A percentile compares a stretch with the other conserved stretches of the same genome.
phyloP scores from a whole-genome alignment of 257 asterid species.

The Forsythia suspensa region DNA sequence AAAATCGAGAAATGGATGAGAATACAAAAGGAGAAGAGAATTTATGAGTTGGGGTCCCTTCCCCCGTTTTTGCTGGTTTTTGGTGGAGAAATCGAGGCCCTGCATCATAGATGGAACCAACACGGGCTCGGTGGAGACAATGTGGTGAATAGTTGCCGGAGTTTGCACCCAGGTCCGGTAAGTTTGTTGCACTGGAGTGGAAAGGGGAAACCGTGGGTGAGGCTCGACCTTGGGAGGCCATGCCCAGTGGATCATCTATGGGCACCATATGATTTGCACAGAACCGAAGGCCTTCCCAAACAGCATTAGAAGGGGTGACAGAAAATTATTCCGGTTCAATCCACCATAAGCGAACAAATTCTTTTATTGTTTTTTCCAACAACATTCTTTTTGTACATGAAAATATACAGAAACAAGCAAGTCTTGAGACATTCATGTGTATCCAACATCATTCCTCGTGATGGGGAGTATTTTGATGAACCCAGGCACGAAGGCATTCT shows the following conservation, averaged over 20 bases:
- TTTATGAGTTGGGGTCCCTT: constrained; percentile 65
- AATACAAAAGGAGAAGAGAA: constrained; percentile 56
- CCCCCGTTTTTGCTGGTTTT: constrained; percentile 79
- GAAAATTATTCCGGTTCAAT: neutral
- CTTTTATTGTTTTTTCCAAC: neutral
- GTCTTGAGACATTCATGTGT: neutral
- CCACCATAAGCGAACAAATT: neutral
- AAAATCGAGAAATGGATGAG: constrained; percentile 70
- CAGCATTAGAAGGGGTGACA: neutral
- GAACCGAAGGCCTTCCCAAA: neutral
- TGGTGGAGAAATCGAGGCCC: constrained; percentile 61
- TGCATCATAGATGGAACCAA: constrained; percentile 75
- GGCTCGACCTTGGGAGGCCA: constrained; percentile 55
- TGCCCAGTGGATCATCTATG: constrained; percentile 65
- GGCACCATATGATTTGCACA: constrained; percentile 62
- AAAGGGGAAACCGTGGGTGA: constrained; percentile 84
- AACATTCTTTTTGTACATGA: constrained; percentile 24
- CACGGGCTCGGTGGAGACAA: constrained; percentile 86
- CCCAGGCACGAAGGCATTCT: constrained; percentile 17
- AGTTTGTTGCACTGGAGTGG: constrained; percentile 91
- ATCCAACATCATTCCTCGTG: neutral
- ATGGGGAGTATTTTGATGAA: constrained; percentile 10
- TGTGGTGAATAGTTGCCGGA: constrained; percentile 57
- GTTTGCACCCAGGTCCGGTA: constrained; percentile 66
- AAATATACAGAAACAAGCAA: neutral